These are phyloP conservation scores for Ophiostoma sp. DNA, from an alignment of 2,329 filamentous ascomycete genomes.

Conservation along the genomic window DNA sequence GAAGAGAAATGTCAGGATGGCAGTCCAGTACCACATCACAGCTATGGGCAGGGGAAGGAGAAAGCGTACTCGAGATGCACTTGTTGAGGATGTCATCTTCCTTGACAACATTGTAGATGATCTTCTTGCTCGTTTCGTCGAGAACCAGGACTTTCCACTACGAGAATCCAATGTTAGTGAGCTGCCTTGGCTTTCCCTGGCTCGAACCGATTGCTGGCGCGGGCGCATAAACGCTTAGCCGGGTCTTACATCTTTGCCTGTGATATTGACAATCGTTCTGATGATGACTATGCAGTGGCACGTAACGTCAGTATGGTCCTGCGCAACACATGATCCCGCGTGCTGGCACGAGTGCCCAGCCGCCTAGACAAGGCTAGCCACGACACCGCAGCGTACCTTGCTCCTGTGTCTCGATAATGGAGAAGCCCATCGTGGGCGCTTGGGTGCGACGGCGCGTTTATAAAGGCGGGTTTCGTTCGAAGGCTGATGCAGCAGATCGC, in stretches of 20 bases:
- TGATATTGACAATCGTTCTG: conserved; percentile 69
- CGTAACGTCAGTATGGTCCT: neutral
- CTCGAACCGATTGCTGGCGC: too few species aligned
- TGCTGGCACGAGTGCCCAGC: neutral
- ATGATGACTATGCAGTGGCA: conserved; percentile 56
- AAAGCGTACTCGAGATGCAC: conserved; percentile 79
- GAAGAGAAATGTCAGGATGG: neutral
- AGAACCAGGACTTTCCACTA: conserved; percentile 97
- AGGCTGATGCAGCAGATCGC: neutral
- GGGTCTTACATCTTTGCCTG: conserved; percentile 66
- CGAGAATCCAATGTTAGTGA: neutral
- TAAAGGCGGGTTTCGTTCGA: neutral
- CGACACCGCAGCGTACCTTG: conserved; percentile 48
- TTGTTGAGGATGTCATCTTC: conserved; percentile 96
- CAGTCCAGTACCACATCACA: neutral
- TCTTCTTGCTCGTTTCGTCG: conserved; percentile 74
- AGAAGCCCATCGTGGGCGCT: conserved; percentile 65
- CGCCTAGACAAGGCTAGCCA: neutral
- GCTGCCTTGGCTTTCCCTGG: neutral
- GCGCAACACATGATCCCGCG: neutral
- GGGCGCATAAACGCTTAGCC: too few species aligned
- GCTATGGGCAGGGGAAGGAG: neutral
- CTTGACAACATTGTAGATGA: conserved; percentile 85
- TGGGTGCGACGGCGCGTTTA: conserved; percentile 1
- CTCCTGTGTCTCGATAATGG: conserved; percentile 78